phyloP scores from a whole-genome alignment of 2,329 filamentous ascomycete species.

The Malbranchea cinnamomea region DNA sequence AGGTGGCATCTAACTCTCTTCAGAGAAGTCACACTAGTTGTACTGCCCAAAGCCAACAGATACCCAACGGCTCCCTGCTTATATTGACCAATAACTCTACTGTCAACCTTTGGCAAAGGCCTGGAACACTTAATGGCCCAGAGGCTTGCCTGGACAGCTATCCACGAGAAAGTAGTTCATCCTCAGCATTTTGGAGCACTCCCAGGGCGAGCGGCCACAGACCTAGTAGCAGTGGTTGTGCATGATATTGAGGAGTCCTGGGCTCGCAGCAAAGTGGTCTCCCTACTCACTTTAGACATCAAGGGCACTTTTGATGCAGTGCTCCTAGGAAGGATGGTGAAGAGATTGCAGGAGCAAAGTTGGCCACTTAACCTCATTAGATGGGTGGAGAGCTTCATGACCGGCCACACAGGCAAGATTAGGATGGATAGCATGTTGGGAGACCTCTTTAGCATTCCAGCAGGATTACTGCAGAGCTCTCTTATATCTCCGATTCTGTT shows the following conservation, averaged over 20 bases:
- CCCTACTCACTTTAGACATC: constrained; percentile 6
- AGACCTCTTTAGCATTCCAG: background rate
- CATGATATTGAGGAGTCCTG: constrained; percentile 4
- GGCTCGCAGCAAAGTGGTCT: background rate
- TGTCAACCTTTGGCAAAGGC: constrained; percentile 16
- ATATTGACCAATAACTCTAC: constrained; percentile 15
- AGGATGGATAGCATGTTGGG: background rate
- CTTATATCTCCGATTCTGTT: constrained; percentile 4
- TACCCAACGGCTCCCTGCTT: constrained; percentile 10
- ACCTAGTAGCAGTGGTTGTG: constrained; percentile 1
- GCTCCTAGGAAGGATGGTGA: constrained; percentile 3
- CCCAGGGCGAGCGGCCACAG: constrained; percentile 4
- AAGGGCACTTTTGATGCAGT: constrained; percentile 7
- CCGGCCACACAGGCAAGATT: background rate
- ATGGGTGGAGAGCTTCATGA: constrained; percentile 4
- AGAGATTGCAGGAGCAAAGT: constrained; percentile 2
- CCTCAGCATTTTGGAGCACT: constrained; percentile 13
- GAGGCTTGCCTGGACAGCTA: constrained; percentile 11
- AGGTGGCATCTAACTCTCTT: constrained; percentile 12
- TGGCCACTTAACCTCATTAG: constrained; percentile 1
- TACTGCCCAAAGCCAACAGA: constrained; percentile 14
- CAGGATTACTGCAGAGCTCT: constrained; percentile 3
- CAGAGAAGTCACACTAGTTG: constrained; percentile 12
- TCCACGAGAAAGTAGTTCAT: constrained; percentile 12
- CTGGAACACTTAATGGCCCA: constrained; percentile 14